Percentiles rank a stretch among this genome's conserved stretches.
These are phyloP conservation scores for Spizellomyces punctatus DNA, from an alignment of 192 early-diverging fungal genomes.

Conservation along the genomic window DNA sequence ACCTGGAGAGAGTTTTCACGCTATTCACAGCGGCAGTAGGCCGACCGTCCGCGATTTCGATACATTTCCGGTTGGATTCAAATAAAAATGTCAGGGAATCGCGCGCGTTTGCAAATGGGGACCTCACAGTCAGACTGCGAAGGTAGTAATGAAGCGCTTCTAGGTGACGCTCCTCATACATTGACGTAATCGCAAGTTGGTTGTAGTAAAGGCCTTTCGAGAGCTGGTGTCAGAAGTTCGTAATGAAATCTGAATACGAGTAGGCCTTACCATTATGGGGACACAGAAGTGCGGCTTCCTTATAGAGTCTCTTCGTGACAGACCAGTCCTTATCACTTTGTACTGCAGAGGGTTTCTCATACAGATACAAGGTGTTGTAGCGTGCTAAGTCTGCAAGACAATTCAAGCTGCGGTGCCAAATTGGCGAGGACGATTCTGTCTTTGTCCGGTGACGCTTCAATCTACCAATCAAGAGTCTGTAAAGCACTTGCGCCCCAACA, in stretches of 20 bases:
- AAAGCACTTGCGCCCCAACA: conserved; percentile 19
- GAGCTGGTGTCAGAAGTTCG: background rate
- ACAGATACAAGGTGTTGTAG: conserved; percentile 28
- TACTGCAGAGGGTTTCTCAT: background rate
- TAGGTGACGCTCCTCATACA: conserved; percentile 15
- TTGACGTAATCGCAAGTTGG: conserved; percentile 41
- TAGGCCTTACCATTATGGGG: conserved; percentile 30
- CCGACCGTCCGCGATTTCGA: background rate
- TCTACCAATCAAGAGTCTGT: background rate
- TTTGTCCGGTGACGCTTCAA: background rate
- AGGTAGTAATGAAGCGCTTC: conserved; percentile 30
- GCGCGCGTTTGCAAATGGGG: conserved; percentile 36
- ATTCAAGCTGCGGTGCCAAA: conserved; percentile 31
- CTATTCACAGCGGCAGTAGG: too few species aligned
- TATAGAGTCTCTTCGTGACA: conserved; percentile 22
- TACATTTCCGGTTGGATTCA: conserved; percentile 15
- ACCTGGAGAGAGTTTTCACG: too few species aligned
- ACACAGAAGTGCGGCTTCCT: conserved; percentile 33
- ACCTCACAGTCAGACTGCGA: conserved; percentile 38
- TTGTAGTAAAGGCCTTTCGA: conserved; percentile 41
- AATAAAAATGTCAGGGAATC: conserved; percentile 35
- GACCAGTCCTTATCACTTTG: conserved; percentile 27
- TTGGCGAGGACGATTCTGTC: background rate
- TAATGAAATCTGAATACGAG: background rate
- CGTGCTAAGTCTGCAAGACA: conserved; percentile 43